Evolutionary conservation across 345 rosid genomes (phyloP), one percentile per base, ranked within the genome.

Genomic region (Populus nigra): DNA sequence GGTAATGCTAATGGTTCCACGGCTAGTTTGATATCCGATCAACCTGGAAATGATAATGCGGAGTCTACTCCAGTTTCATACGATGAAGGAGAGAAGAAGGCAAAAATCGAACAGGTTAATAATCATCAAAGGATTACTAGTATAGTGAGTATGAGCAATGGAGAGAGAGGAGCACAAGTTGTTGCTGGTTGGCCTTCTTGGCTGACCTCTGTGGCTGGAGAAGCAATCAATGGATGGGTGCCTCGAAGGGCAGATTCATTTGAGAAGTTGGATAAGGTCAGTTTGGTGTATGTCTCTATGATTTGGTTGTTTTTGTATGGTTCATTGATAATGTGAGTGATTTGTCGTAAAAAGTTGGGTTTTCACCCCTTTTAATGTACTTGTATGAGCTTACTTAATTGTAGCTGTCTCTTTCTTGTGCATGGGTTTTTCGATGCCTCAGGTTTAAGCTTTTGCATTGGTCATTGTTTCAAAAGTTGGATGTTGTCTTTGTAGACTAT

Each of bases 121-220:
- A 84, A 76, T 65, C 87, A 81, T 65, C 87, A 79, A 77, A 84
- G 72, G 87, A 82, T 84, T 50, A 39, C 83, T 57, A 86, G 88
- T 69, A 80, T 93, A 67, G 71, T 75, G 74, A 88, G 92, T 73
- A 66, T 89, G 76, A 41, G 86, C 31, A 84, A 73, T 65, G 94
- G 96, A 29, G 97, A 93, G 76, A 88, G 71, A 84, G 97, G 91
- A 41, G 92, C 90, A 47, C 92, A 87, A 66, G 87, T 91, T 72
- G 89, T 88, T 78, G 93, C 99, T 55, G 99, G 99, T 81, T 96
- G 99, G 99, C 99, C 99, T 68, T 83, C 96, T 76, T 96, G 99
- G 99, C 82, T 96, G 75, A 86, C 90, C 39, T 78, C 89, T 0
- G 99, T 93, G 76, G 99, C 99, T n/a, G 96, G 98, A 13, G 99